Conservation (phyloP, 2,329 filamentous ascomycete species). For the Epichloe scottii region DNA sequence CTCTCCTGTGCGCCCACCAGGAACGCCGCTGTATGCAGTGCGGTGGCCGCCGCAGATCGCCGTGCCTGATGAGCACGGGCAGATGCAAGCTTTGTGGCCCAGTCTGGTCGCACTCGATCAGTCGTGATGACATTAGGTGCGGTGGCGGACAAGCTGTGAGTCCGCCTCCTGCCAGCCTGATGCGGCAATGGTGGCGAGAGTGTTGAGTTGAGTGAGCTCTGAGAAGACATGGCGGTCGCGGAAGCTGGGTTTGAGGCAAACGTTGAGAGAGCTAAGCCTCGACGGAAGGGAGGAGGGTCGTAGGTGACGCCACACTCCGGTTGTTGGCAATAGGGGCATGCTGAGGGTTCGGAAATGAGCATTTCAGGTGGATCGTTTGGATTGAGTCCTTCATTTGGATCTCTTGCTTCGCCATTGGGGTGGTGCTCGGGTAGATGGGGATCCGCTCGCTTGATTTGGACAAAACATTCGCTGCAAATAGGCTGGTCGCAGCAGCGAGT, state of each 20-base stretch:
- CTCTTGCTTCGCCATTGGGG: constrained; percentile 30
- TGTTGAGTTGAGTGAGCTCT: constrained; percentile 60
- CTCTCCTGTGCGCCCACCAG: constrained; percentile 57
- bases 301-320: constrained; percentile 96
- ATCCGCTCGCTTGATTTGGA: constrained; percentile 92
- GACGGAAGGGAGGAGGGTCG: constrained; percentile 73
- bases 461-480: constrained; percentile 97
- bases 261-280: constrained; percentile 61
- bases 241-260: constrained; percentile 25
- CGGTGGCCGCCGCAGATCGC: constrained; percentile 83
- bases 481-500: constrained; percentile 92
- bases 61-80: constrained; percentile 77
- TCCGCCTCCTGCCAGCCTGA: constrained; percentile 30
- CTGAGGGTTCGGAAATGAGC: constrained; percentile 80
- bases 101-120: constrained; percentile 84
- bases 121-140: constrained; percentile 84
- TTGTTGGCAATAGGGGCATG: constrained; percentile 90
- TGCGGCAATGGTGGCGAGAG: constrained; percentile 28
- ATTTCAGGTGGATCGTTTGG: constrained; percentile 45
- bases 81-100: constrained; percentile 77
- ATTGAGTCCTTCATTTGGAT: constrained; percentile 23
- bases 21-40: constrained; percentile 88
- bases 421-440: constrained; percentile 77
- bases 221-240: constrained; percentile 71
- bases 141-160: constrained; percentile 61